A percentile compares a stretch with the other conserved stretches of the same genome.
These are phyloP conservation scores for Globisporangium okanoganense DNA, from an alignment of 352 stramenopile genomes.

Conservation along the genomic window DNA sequence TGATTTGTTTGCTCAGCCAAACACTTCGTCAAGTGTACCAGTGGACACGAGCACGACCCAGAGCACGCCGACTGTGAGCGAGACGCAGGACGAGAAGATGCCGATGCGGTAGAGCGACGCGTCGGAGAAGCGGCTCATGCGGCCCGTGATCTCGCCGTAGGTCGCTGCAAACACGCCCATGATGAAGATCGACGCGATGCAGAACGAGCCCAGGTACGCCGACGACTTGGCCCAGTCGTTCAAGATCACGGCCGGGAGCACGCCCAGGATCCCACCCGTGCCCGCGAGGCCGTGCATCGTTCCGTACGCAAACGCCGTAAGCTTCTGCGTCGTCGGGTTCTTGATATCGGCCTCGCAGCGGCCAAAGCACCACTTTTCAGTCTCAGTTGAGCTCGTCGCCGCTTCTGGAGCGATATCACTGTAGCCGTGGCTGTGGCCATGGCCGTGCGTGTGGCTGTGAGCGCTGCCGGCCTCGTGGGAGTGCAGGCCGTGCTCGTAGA, in stretches of 20 bases:
- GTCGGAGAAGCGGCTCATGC: constrained; percentile 57
- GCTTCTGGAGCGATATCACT: not conserved
- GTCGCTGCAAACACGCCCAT: constrained; percentile 85
- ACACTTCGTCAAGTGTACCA: constrained; percentile 67
- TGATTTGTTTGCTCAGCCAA: constrained; percentile 27
- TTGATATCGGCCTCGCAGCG: constrained; percentile 49
- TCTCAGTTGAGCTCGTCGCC: not conserved
- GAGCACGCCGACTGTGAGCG: constrained; percentile 55
- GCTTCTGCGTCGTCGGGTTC: constrained; percentile 47
- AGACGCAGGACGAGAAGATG: constrained; percentile 68
- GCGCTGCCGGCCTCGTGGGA: constrained; percentile 15
- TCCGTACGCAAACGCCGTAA: constrained; percentile 77
- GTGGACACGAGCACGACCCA: constrained; percentile 69
- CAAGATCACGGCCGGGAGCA: constrained; percentile 85
- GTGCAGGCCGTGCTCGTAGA: constrained; percentile 33
- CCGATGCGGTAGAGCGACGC: constrained; percentile 51
- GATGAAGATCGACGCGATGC: constrained; percentile 74
- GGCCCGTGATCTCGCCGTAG: constrained; percentile 71
- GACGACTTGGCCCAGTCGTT: constrained; percentile 67
- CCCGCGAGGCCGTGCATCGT: constrained; percentile 85
- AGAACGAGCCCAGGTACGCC: constrained; percentile 85
- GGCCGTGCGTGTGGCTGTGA: constrained; percentile 9
- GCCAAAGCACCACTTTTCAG: constrained; percentile 33
- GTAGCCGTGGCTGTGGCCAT: constrained; percentile 7
- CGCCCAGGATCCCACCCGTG: constrained; percentile 64